Evolutionary conservation across 2,329 filamentous ascomycete species (phyloP).

Genomic region (Hymenoscyphus scutula): DNA sequence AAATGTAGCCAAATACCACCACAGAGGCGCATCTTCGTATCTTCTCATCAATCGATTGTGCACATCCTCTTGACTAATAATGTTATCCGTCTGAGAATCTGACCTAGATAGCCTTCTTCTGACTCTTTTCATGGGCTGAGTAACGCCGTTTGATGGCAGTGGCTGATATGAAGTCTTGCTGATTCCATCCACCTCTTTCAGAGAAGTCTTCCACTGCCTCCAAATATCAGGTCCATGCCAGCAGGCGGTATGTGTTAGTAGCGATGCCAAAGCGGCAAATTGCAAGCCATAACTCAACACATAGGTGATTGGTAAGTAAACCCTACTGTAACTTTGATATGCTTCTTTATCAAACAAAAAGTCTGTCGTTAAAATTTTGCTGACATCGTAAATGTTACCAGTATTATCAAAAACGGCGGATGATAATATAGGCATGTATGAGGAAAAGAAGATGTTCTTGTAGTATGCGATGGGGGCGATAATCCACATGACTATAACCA

Average conservation of each 20-base stretch:
- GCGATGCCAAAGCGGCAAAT: constrained; percentile 76
- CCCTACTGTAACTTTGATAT: constrained; percentile 77
- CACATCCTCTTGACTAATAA: constrained; percentile 73
- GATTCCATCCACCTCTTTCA: constrained; percentile 59
- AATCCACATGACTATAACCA: constrained; percentile 83
- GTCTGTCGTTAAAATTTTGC: constrained; percentile 72
- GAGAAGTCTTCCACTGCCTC: constrained; percentile 69
- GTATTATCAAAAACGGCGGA: constrained; percentile 83
- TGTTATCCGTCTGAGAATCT: constrained; percentile 47
- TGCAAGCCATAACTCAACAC: constrained; percentile 83
- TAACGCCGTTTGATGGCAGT: constrained; percentile 33
- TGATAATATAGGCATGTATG: constrained; percentile 84
- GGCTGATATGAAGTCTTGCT: constrained; percentile 53
- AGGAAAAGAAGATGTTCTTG: constrained; percentile 73
- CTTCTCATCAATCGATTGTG: constrained; percentile 80
- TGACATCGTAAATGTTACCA: constrained; percentile 76
- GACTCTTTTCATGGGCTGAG: constrained; percentile 13
- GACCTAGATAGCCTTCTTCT: constrained; percentile 24
- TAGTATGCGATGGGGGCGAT: constrained; percentile 79
- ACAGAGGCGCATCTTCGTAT: constrained; percentile 77
- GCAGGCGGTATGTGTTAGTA: constrained; percentile 77
- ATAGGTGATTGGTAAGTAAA: constrained; percentile 84
- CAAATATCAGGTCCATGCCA: constrained; percentile 85
- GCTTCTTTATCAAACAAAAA: constrained; percentile 76
- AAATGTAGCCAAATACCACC: constrained; percentile 78